Conservation (phyloP, 306 rosid genomes). For the Vigna mungo region DNA sequence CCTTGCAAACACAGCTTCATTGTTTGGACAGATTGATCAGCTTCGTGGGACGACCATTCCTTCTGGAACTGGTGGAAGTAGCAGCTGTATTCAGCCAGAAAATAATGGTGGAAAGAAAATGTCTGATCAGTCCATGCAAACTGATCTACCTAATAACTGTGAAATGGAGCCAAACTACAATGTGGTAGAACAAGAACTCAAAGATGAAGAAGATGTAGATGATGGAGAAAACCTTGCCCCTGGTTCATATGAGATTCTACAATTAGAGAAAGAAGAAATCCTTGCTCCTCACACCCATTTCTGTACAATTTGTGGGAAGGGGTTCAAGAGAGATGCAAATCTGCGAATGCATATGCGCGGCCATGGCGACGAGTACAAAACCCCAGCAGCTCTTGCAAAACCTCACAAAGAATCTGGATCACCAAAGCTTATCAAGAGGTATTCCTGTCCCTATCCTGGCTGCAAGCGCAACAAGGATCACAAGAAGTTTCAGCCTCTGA, state of each 20-base stretch:
- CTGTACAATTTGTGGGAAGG: slow-evolving; percentile 88
- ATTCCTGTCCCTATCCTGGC: slow-evolving; percentile 82
- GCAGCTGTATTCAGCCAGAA: slow-evolving; percentile 44
- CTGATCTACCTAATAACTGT: slow-evolving; percentile 42
- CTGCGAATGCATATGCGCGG: slow-evolving; percentile 95
- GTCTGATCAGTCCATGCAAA: slow-evolving; percentile 54
- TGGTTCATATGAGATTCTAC: slow-evolving; percentile 84
- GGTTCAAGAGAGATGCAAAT: slow-evolving; percentile 92
- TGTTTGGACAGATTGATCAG: slow-evolving; percentile 58
- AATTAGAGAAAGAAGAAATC: slow-evolving; percentile 88
- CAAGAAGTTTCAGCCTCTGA: slow-evolving; percentile 85
- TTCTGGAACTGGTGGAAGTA: slow-evolving; percentile 46
- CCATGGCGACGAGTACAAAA: slow-evolving; percentile 88
- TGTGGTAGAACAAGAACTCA: slow-evolving; percentile 70
- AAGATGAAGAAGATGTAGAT: slow-evolving; percentile 83
- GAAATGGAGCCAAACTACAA: slow-evolving; percentile 56
- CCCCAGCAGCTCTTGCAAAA: slow-evolving; percentile 86
- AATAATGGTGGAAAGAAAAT: slow-evolving; percentile 45
- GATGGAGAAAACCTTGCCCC: slow-evolving; percentile 84
- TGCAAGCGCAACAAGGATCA: slow-evolving; percentile 94
- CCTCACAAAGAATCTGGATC: slow-evolving; percentile 68
- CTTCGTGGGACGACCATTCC: slow-evolving; percentile 49
- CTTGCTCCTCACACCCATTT: slow-evolving; percentile 93
- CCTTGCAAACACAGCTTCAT: slow-evolving; percentile 43
- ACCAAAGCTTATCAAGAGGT: slow-evolving; percentile 71